Conservation (phyloP, 192 early-diverging fungal genomes). For the Linnemannia exigua region DNA sequence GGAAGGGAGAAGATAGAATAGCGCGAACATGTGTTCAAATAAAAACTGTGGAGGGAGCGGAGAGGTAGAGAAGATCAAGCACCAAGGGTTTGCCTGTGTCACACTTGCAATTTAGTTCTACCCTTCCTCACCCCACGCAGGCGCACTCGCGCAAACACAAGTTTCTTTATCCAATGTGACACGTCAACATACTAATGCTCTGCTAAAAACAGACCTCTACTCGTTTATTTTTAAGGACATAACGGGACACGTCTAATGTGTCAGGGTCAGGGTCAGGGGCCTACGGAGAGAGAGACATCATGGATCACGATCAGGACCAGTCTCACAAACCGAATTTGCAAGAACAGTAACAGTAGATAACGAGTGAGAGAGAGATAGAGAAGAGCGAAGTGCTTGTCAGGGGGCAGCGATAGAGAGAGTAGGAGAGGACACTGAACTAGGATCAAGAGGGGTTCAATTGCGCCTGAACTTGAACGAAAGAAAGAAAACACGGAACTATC, state of each 20-base stretch:
- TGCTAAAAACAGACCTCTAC: background rate
- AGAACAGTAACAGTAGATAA: background rate
- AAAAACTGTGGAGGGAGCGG: background rate
- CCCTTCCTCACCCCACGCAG: background rate
- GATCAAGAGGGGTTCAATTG: background rate
- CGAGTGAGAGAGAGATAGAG: no score
- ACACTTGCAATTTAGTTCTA: background rate
- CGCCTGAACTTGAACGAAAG: background rate
- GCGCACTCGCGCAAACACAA: background rate
- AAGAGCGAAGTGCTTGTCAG: no score
- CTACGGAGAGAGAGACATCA: background rate
- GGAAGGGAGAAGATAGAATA: background rate
- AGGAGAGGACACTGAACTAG: background rate
- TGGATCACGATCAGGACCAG: background rate
- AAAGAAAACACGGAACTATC: background rate
- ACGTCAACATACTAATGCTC: background rate
- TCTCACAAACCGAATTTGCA: background rate
- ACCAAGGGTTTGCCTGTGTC: background rate
- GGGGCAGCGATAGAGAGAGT: no score
- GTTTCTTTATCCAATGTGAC: background rate
- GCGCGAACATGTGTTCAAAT: background rate
- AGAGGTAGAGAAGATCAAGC: background rate
- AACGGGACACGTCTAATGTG: background rate
- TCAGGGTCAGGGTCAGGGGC: conserved; percentile 6
- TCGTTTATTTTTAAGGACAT: background rate